phyloP scores from a whole-genome alignment of 208 protist genomes.

The Acanthamoeba healyi region DNA sequence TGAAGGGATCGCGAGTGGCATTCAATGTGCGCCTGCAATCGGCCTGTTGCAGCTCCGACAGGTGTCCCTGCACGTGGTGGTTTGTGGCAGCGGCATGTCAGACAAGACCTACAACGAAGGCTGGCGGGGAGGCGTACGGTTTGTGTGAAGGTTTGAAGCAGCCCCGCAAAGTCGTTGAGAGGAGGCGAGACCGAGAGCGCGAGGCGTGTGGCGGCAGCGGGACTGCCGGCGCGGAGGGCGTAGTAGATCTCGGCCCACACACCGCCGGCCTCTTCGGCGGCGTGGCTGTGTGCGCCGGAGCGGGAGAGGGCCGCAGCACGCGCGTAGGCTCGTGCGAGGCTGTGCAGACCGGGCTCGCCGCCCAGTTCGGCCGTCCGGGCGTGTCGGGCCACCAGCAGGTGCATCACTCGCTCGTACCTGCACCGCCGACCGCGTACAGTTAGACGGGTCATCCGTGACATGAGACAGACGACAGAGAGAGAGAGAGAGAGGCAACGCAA shows the following conservation, averaged over 20 bases:
- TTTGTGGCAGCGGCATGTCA: too few species aligned
- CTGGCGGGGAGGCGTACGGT: background rate
- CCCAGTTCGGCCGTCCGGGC: background rate
- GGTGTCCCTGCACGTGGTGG: too few species aligned
- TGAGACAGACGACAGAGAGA: background rate
- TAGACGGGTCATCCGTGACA: too few species aligned
- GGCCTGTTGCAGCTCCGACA: background rate
- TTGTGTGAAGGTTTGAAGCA: background rate
- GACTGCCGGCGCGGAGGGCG: background rate
- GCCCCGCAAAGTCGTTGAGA: background rate
- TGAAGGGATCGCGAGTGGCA: background rate
- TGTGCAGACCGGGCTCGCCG: slow-evolving; percentile 40
- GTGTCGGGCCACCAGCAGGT: background rate
- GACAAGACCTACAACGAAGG: background rate
- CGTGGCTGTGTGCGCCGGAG: background rate
- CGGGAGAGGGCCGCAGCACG: background rate
- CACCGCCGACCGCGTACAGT: background rate
- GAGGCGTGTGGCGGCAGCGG: background rate
- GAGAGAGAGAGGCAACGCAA: background rate
- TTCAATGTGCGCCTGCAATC: background rate
- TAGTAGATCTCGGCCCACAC: slow-evolving; percentile 47
- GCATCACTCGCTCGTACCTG: slow-evolving; percentile 4
- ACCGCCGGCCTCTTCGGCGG: background rate
- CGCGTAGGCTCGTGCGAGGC: slow-evolving; percentile 12
- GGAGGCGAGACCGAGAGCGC: background rate